These are phyloP conservation scores for Bruguiera gymnorhiza DNA, from an alignment of 345 rosid species.

Conservation along the genomic window DNA sequence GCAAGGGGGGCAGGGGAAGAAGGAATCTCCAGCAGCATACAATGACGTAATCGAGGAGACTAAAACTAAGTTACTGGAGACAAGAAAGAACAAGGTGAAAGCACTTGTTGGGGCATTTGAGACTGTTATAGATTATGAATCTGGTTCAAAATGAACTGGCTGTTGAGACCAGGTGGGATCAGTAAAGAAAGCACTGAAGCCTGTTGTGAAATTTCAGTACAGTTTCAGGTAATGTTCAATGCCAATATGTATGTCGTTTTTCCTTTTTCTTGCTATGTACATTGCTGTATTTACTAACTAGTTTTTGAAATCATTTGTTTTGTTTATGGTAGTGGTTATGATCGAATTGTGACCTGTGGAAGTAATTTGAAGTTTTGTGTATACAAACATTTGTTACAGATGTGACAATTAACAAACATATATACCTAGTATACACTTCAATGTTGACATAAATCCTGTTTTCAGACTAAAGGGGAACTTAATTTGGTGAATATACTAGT, in stretches of 20 bases:
- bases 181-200: not conserved
- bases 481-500: too few relatives aligned
- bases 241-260: not conserved
- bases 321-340: not conserved
- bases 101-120: slow-evolving; percentile 91
- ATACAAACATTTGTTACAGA: not conserved
- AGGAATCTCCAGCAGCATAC: slow-evolving; percentile 59
- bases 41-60: slow-evolving; percentile 83
- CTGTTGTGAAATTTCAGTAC: too few relatives aligned
- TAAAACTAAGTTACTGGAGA: slow-evolving; percentile 58
- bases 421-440: too few relatives aligned
- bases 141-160: slow-evolving; percentile 31
- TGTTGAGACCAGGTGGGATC: not conserved
- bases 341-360: too few relatives aligned
- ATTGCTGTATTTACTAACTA: not conserved
- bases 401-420: too few relatives aligned
- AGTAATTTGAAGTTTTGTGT: not conserved
- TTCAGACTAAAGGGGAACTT: too few relatives aligned
- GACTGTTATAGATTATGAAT: slow-evolving; percentile 80
- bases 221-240: too few relatives aligned
- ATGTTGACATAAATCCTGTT: too few relatives aligned
- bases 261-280: not conserved
- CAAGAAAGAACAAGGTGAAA: slow-evolving; percentile 77
- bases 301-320: not conserved
- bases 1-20: slow-evolving; percentile 41